These are phyloP conservation scores for Lachnellula willkommii DNA, from an alignment of 2,329 filamentous ascomycete genomes.

Conservation along the genomic window DNA sequence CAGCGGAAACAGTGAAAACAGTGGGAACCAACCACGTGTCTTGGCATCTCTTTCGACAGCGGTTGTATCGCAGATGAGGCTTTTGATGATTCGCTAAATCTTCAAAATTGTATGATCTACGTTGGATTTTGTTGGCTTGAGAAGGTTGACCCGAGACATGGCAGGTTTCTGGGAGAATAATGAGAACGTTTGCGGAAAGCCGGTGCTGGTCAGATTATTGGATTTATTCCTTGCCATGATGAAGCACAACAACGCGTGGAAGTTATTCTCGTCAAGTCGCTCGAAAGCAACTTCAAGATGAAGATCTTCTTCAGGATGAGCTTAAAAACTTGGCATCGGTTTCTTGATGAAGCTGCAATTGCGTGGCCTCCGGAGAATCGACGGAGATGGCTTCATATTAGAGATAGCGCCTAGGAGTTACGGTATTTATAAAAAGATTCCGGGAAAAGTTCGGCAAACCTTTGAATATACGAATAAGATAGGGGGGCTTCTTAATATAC, in stretches of 20 bases:
- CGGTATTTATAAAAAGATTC: not conserved
- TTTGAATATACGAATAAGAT: not conserved
- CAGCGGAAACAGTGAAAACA: too few relatives aligned
- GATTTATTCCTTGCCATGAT: not conserved
- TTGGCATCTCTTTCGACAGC: slow-evolving; percentile 7
- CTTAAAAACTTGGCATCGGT: not conserved
- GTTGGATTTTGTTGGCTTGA: not conserved
- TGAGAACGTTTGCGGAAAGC: not conserved
- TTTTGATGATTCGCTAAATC: slow-evolving; percentile 10
- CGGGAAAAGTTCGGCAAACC: not conserved
- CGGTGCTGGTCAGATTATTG: not conserved
- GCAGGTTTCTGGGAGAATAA: not conserved
- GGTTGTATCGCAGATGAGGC: slow-evolving; percentile 6
- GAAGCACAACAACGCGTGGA: not conserved
- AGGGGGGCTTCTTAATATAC: not conserved
- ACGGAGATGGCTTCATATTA: slow-evolving; percentile 1
- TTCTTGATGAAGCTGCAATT: not conserved
- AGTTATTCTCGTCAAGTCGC: not conserved
- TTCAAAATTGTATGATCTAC: slow-evolving; percentile 9
- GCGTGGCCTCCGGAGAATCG: slow-evolving; percentile 5
- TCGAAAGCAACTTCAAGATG: not conserved
- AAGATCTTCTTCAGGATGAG: not conserved
- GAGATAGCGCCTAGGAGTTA: slow-evolving; percentile 6
- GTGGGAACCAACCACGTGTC: not conserved
- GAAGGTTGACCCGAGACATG: slow-evolving; percentile 1